Evolutionary conservation across 305 asterid species (phyloP).

Genomic region (Fraxinus xanthoxyloides): DNA sequence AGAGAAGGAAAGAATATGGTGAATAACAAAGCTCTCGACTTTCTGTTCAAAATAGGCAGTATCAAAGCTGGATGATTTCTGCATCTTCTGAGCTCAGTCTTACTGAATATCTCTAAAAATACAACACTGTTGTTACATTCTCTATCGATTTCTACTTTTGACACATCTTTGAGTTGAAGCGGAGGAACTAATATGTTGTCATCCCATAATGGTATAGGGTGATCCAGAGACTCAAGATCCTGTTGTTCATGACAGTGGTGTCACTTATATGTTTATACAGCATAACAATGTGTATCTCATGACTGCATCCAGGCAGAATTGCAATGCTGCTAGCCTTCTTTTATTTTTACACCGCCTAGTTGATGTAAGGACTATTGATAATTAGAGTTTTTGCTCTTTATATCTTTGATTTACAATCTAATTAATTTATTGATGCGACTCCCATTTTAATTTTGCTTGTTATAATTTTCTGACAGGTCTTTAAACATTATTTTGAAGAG

Average conservation of each 20-base stretch:
- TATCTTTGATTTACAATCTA: conserved; percentile 2
- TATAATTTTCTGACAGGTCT: conserved; percentile 54
- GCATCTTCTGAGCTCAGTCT: background rate
- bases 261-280: conserved; percentile 91
- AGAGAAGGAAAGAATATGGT: background rate
- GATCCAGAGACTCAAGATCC: conserved; percentile 89
- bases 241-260: conserved; percentile 76
- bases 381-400: conserved; percentile 14
- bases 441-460: conserved; percentile 16
- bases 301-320: conserved; percentile 91
- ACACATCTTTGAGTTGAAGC: conserved; percentile 13
- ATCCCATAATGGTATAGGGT: conserved; percentile 47
- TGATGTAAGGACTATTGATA: conserved; percentile 63
- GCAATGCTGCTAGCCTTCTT: conserved; percentile 93
- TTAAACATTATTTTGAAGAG: conserved; percentile 90
- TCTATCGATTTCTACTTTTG: background rate
- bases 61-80: background rate
- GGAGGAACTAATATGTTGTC: conserved; percentile 22
- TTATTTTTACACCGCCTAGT: conserved; percentile 91
- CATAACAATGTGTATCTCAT: conserved; percentile 90
- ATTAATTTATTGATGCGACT: conserved; percentile 8
- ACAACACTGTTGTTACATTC: background rate
- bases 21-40: background rate
- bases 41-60: background rate
- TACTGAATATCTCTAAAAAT: background rate